phyloP scores from a whole-genome alignment of 768 basidiomycete species.

The Fistulinella prunicolor region DNA sequence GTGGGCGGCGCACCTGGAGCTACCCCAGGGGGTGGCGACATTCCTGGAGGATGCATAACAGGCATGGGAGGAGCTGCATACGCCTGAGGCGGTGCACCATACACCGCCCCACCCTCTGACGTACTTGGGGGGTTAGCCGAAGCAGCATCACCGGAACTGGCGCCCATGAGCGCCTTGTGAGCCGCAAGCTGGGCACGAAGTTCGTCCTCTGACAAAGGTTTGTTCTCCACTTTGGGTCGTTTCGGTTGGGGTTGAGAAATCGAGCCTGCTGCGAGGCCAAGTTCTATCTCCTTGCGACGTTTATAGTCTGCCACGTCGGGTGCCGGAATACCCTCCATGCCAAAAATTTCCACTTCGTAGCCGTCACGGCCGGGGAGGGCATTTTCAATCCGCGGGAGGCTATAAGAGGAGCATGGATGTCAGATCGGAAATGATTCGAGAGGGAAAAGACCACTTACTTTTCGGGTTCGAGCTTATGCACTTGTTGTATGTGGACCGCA shows the following conservation, averaged over 20 bases:
- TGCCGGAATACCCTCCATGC: conserved; percentile 97
- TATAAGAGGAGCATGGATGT: conserved; percentile 24
- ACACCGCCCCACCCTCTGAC: conserved; percentile 51
- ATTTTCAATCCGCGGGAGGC: conserved; percentile 89
- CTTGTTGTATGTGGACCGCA: conserved; percentile 97
- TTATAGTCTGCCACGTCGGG: conserved; percentile 96
- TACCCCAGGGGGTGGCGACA: conserved; percentile 39
- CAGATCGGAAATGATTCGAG: conserved; percentile 4
- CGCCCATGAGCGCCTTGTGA: conserved; percentile 91
- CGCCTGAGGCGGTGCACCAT: conserved; percentile 70
- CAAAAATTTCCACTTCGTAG: conserved; percentile 98
- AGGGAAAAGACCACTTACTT: conserved; percentile 30
- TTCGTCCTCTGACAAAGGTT: conserved; percentile 76
- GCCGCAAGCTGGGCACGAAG: conserved; percentile 81
- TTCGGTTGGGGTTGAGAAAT: conserved; percentile 81
- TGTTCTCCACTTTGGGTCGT: conserved; percentile 77
- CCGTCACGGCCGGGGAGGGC: conserved; percentile 95
- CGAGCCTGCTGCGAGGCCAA: conserved; percentile 78
- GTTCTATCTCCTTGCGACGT: conserved; percentile 90
- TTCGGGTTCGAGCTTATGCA: conserved; percentile 98
- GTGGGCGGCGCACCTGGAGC: conserved; percentile 45
- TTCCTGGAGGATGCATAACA: conserved; percentile 26
- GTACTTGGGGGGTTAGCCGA: conserved; percentile 36
- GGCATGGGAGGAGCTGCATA: conserved; percentile 49
- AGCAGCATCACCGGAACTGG: conserved; percentile 35